Base-by-base conservation (phyloP, 768 basidiomycete species). In the Xanthoconium stramineum region DNA sequence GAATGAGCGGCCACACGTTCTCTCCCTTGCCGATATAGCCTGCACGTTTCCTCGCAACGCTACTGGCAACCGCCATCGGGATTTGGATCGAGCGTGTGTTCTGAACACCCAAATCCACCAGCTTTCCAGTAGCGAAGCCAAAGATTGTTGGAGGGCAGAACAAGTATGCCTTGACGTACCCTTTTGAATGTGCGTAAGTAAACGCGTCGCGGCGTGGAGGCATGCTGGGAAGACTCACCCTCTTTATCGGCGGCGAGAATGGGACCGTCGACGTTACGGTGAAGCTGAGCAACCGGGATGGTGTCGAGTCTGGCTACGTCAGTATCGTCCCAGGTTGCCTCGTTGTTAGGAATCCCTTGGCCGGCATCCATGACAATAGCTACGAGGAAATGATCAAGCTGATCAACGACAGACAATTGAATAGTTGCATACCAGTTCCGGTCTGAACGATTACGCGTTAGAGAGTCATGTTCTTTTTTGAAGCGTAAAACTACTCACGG, bases 1-100 rank as follows among this genome's bases (percentile, higher is more conserved):
- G 77, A n/a, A 85, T 77, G 53, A 81, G 79, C 0, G 80, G 77
- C 88, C 86, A 88, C 6, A 82, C 40, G 49, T 86, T 84, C 62
- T 77, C 71, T 2, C 88, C 88, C 44, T 75, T 57, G 0, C 85
- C 86, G 11, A 88, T 74, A 64, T 83, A 72, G 15, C 84, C 85
- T 0, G 74, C 83, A n/a, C 76, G 75, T 6, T 79, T 80, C 40
- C 87, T 76, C 51, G 62, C 70, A 30, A 85, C 57, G 15, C 78
- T 60, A 0, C 75, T 76, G 6, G 69, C 65, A 57, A 86, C 74
- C 1, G 82, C 62, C 3, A 32, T 14, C 2, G 86, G 86, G 11
- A 88, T 76, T 55, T 85, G 84, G 10, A 76, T 68, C 0, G 87
- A 88, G 47, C 79, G 72, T 0, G 71, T 60, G 60, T 89, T 82